phyloP scores from a whole-genome alignment of 2,329 filamentous ascomycete species.

The Botrytis elliptica region DNA sequence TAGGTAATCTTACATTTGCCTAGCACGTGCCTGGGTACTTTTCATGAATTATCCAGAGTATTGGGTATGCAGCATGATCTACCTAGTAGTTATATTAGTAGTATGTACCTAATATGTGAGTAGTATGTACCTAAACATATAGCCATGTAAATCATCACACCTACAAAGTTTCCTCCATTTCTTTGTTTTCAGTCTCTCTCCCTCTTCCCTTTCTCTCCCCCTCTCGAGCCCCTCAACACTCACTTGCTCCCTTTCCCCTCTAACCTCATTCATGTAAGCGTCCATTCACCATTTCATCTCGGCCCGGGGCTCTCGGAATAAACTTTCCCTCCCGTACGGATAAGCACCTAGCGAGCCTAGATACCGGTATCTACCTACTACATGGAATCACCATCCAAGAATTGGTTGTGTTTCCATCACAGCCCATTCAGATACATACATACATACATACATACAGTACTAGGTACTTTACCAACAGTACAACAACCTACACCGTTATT shows the following conservation, averaged over 20 bases:
- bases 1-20: too few species aligned
- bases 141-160: neutral
- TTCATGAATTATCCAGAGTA: too few species aligned
- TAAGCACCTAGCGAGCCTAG: neutral
- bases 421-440: neutral
- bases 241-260: too few species aligned
- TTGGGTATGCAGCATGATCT: too few species aligned
- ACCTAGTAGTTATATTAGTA: too few species aligned
- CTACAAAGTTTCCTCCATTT: too few species aligned
- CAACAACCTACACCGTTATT: neutral
- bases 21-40: too few species aligned
- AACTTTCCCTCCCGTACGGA: neutral
- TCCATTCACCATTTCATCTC: neutral
- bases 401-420: neutral
- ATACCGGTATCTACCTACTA: neutral
- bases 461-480: neutral
- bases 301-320: neutral
- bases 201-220: neutral
- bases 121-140: too few species aligned
- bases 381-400: too few species aligned
- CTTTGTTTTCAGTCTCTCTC: neutral
- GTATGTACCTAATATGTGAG: too few species aligned
- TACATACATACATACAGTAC: too few species aligned
- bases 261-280: neutral
- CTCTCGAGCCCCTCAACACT: neutral